Conservation (phyloP, 305 asterid species). For the Stenogyne calaminthoides region DNA sequence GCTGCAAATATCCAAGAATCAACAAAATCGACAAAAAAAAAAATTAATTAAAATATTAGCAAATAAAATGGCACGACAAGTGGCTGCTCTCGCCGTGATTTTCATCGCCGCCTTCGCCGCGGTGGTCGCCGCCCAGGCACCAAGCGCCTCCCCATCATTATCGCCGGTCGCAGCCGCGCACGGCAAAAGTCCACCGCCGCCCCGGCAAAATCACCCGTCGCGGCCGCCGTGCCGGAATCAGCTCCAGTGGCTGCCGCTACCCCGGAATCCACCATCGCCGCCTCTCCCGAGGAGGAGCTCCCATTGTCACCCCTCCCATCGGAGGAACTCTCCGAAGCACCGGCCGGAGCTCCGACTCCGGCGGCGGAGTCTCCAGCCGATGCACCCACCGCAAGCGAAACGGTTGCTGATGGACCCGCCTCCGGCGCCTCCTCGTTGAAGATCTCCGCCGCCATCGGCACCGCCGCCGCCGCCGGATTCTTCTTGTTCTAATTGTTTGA, state of each 20-base stretch:
- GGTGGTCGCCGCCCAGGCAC: constrained; percentile 43
- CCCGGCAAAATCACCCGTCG: constrained; percentile 6
- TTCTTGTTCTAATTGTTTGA: background rate
- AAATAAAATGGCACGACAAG: constrained; percentile 43
- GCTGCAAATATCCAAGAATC: constrained; percentile 21
- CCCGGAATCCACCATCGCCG: background rate
- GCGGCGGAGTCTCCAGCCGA: background rate
- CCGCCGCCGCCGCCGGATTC: background rate
- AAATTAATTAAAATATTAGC: background rate
- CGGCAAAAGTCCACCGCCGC: background rate
- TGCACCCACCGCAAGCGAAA: background rate
- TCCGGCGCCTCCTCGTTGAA: background rate
- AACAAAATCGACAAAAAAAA: background rate
- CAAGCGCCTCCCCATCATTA: constrained; percentile 30
- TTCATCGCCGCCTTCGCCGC: constrained; percentile 41
- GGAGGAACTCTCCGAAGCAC: background rate
- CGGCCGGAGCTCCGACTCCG: background rate
- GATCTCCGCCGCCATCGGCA: constrained; percentile 2
- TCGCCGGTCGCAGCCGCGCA: constrained; percentile 4
- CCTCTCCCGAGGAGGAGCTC: constrained; percentile 26
- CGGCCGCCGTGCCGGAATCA: constrained; percentile 6
- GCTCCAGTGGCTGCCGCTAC: constrained; percentile 9
- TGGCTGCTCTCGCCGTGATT: constrained; percentile 39
- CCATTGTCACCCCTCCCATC: constrained; percentile 26
- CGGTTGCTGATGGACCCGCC: background rate